phyloP scores from a whole-genome alignment of 2,329 filamentous ascomycete genomes.

The Akanthomyces lecanii region DNA sequence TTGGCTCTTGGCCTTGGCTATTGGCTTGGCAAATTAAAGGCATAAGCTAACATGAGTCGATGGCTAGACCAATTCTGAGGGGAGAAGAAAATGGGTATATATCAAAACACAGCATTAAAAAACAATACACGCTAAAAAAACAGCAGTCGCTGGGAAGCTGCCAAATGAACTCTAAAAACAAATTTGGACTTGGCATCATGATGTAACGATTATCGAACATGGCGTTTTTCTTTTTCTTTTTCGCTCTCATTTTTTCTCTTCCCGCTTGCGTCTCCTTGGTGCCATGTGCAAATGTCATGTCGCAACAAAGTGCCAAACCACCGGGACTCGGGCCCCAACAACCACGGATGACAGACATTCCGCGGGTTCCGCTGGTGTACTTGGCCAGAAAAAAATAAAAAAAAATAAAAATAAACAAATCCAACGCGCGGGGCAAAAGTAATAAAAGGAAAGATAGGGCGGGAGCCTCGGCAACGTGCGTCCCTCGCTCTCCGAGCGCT shows the following conservation, averaged over 20 bases:
- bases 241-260: background rate
- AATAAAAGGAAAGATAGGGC: no score
- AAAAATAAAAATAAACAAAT: no score
- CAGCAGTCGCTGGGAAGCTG: slow-evolving; percentile 15
- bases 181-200: slow-evolving; percentile 22
- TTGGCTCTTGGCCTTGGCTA: background rate
- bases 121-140: background rate
- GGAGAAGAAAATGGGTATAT: background rate
- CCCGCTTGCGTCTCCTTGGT: no score
- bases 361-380: no score
- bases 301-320: no score
- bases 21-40: background rate
- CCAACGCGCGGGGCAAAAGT: no score
- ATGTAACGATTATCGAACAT: slow-evolving; percentile 26
- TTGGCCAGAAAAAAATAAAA: no score
- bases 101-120: background rate
- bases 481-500: no score
- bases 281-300: no score
- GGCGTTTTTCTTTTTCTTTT: background rate
- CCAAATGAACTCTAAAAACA: slow-evolving; percentile 7
- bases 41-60: slow-evolving; percentile 1
- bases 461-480: no score
- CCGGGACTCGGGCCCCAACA: no score
- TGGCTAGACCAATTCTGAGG: slow-evolving; percentile 24
- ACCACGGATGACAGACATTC: no score